Base-by-base conservation (phyloP, 345 rosid species). In the Pseudoturritis turrita region DNA sequence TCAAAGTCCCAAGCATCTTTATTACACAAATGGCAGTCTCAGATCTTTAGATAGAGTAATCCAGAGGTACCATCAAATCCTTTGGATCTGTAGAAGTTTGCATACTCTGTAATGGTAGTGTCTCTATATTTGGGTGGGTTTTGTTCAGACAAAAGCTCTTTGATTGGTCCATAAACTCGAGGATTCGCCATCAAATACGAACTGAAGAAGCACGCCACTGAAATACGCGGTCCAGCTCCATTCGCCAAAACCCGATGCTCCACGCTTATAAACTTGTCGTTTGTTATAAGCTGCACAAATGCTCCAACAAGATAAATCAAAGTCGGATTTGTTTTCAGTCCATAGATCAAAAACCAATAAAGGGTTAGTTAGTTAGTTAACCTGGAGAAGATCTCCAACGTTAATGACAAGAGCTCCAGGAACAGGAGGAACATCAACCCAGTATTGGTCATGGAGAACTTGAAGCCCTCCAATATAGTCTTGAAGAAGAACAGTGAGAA, bases 381-480 rank as follows among this genome's bases (percentile, higher is more conserved):
- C 93, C 83, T 86, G 87, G 0, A 86, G 80, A 63, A 88, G 86
- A 65, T 86, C 93, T 5, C 94, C 93, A 19, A 81, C 65, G 71
- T 84, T 86, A 49, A 86, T 44, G 1, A 86, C 78, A 28, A 86
- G 64, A 29, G 94, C 86, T n/a, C 81, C 86, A 3, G 86, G 87
- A n/a, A 57, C 51, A 0, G 81, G 79, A 26, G 84, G 82, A 7
- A 88, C 81, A 76, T 88, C 85, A 25, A 86, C 23, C 89, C 89
- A 86, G 6, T 45, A 77, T 12, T 78, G 43, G 13, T 81, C 74
- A 37, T 81, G 81, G 5, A 83, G 84, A 31, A 84, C 82, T 41
- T 88, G 90, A 62, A 88, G 90, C 3, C 89, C 88, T 40, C 90
- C 90, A 1, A 88, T 64, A 3, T 84, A 77, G 75, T 86, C 89